phyloP scores from a whole-genome alignment of 345 rosid species.

The Hirschfeldia incana region DNA sequence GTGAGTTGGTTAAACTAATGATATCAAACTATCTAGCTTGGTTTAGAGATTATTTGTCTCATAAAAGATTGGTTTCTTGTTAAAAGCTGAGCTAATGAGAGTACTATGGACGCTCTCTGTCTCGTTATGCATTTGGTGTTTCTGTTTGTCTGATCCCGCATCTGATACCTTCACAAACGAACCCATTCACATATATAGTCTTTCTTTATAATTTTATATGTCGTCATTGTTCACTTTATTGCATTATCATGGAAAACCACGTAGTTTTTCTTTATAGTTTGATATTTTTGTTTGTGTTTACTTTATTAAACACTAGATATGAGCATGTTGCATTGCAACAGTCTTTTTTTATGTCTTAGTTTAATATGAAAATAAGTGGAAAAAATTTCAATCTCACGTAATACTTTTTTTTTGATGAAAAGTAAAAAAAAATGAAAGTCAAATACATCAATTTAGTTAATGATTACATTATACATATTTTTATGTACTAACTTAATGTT shows the following conservation, averaged over 20 bases:
- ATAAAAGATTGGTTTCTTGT: not conserved
- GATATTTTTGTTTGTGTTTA: not conserved
- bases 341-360: too few relatives aligned
- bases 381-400: too few relatives aligned
- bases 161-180: not conserved
- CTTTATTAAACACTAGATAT: not conserved
- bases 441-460: too few relatives aligned
- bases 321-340: too few relatives aligned
- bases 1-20: not conserved
- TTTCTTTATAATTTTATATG: not conserved
- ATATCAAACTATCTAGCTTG: not conserved
- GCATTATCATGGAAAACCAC: not conserved
- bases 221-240: not conserved
- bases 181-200: not conserved
- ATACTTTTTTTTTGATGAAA: too few relatives aligned
- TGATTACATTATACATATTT: too few relatives aligned
- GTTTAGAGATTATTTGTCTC: not conserved
- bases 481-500: too few relatives aligned
- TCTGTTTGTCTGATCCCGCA: not conserved
- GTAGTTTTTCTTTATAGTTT: not conserved
- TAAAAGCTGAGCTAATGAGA: not conserved
- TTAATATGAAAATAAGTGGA: too few relatives aligned
- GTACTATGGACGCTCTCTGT: not conserved
- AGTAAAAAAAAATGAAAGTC: too few relatives aligned
- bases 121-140: not conserved